phyloP scores from a whole-genome alignment of 345 rosid genomes.

The Eucalyptus cloeziana region DNA sequence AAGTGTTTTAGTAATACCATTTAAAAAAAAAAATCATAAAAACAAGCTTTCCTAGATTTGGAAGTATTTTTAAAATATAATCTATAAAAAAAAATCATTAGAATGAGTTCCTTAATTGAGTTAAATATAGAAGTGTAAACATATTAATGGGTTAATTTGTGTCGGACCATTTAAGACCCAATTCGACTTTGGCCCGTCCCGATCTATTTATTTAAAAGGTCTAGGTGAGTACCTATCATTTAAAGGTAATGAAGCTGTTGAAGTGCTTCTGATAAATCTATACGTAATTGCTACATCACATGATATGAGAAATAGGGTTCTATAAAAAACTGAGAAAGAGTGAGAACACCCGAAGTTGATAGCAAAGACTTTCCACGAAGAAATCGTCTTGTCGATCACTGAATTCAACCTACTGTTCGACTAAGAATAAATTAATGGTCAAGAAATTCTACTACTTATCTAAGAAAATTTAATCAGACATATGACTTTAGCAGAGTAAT shows the following conservation, averaged over 20 bases:
- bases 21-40: no score
- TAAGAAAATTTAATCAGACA: not conserved
- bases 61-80: no score
- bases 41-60: no score
- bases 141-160: no score
- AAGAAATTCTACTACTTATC: not conserved
- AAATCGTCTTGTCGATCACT: not conserved
- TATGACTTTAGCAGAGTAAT: not conserved
- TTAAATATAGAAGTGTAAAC: no score
- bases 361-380: not conserved
- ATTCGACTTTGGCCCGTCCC: fast-evolving
- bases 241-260: not conserved
- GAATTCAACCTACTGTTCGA: not conserved
- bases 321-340: not conserved
- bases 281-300: not conserved
- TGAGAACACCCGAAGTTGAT: not conserved
- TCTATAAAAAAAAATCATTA: no score
- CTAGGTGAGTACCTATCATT: not conserved
- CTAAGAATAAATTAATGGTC: not conserved
- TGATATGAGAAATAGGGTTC: not conserved
- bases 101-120: no score
- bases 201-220: no score
- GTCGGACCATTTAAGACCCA: no score
- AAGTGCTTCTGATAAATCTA: not conserved
- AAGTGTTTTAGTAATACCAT: no score